Percentiles rank a stretch among this genome's conserved stretches.
Conservation (phyloP, 129 eudicot species). For the Deinandra increscens region DNA sequence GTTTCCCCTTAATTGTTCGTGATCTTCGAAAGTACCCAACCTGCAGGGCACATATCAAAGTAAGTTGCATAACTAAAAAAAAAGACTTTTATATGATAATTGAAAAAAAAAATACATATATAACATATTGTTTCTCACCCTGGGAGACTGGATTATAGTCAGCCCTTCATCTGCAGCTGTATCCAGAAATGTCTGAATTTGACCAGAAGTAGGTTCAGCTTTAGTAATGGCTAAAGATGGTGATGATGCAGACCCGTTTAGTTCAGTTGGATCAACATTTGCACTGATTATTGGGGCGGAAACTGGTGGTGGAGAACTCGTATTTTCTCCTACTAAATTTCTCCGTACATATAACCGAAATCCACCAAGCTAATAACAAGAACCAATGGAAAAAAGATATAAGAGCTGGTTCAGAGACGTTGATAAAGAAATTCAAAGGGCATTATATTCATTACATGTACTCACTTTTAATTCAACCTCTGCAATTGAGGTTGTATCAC, state of each 20-base stretch:
- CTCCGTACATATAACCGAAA: slow-evolving; percentile 70
- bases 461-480: slow-evolving; percentile 88
- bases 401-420: slow-evolving; percentile 10
- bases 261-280: slow-evolving; percentile 38
- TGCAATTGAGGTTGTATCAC: slow-evolving; percentile 87
- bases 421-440: slow-evolving; percentile 1
- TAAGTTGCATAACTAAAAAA: slow-evolving; percentile 12
- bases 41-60: slow-evolving; percentile 31
- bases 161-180: slow-evolving; percentile 80
- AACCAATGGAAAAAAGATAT: neutral
- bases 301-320: slow-evolving; percentile 46
- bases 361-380: slow-evolving; percentile 59
- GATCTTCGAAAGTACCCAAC: slow-evolving; percentile 84
- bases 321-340: slow-evolving; percentile 44
- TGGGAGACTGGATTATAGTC: slow-evolving; percentile 66
- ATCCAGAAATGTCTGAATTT: slow-evolving; percentile 45
- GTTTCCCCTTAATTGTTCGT: slow-evolving; percentile 74
- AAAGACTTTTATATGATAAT: neutral
- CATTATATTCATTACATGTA: neutral
- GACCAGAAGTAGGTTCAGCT: slow-evolving; percentile 43
- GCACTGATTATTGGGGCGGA: slow-evolving; percentile 47
- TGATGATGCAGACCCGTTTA: slow-evolving; percentile 61
- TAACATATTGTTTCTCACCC: slow-evolving; percentile 42
- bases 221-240: slow-evolving; percentile 69
- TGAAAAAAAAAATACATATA: neutral